Base-by-base conservation (phyloP, 257 asterid species). In the Linderniella brevidens region DNA sequence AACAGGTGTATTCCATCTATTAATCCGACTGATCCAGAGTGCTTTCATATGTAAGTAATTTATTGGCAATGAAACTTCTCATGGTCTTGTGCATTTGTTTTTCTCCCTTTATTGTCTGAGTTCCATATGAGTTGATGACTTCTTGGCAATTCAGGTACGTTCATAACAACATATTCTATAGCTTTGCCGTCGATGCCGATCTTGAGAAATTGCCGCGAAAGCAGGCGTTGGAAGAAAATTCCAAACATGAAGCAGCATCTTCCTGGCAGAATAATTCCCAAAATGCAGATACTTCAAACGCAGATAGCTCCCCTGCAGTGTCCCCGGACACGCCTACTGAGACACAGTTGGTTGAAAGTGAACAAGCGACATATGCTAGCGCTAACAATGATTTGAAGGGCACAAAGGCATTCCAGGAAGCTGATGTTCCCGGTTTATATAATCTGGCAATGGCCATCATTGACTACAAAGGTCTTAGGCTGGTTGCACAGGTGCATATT, bases 311-410 rank as follows among this genome's bases (percentile, higher is more conserved):
- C 47, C 56, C 62, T 53, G 73, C 65, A 55, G 35, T 57, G 37
- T 56, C 77, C n/a, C 52, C 71, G 48, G 85, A 73, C 61, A 72
- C 58, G 46, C 63, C 79, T 50, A 66, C 65, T 35, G 94, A 85
- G 57, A 48, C 70, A 29, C 93, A 71, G 75, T 68, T 81, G 72
- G 78, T 83, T 59, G 99, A 90, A 72, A 81, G 92, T 56, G 99
- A 90, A 69, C 99, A 90, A 73, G 93, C 99, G 62, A 85, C 96
- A 13, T 90, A 79, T 68, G 96, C 96, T 49, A 81, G 94, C 64
- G 93, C 96, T 55, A 85, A 90, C 66, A 90, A 85, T 71, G 99
- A 90, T 63, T 74, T 90, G 67, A 85, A 72, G 71, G 96, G 99
- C 70, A 85, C 99, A 10, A 90, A 75, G 64, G 94, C 99, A 17